A percentile compares a stretch with the other conserved stretches of the same genome.
phyloP scores from a whole-genome alignment of 768 basidiomycete genomes.

The Leucosporidium creatinivorum region DNA sequence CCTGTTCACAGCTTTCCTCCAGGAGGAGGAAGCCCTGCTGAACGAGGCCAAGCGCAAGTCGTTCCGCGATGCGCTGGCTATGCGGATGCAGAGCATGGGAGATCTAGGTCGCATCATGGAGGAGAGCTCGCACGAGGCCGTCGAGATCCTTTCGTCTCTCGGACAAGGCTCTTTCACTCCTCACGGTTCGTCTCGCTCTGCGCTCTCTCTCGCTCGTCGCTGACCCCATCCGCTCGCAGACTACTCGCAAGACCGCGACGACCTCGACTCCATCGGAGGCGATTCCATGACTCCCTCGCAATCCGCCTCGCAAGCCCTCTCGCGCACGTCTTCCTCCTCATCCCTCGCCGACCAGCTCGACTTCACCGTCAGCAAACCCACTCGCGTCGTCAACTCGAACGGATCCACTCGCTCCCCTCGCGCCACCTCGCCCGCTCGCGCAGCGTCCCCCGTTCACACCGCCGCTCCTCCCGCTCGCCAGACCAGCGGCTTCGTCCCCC shows the following conservation, averaged over 20 bases:
- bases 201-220: background rate
- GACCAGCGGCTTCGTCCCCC: background rate
- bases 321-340: conserved; percentile 17
- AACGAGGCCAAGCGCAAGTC: conserved; percentile 33
- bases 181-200: background rate
- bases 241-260: conserved; percentile 4
- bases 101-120: conserved; percentile 34
- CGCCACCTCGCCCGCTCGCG: background rate
- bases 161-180: background rate
- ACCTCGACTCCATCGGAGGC: conserved; percentile 16
- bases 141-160: conserved; percentile 8
- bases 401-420: background rate
- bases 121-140: conserved; percentile 21
- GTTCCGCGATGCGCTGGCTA: conserved; percentile 33
- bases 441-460: background rate
- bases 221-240: background rate
- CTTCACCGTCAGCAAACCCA: background rate
- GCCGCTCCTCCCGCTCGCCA: conserved; percentile 5
- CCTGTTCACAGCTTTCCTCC: conserved; percentile 19
- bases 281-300: conserved; percentile 32
- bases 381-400: background rate
- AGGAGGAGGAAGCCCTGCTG: conserved; percentile 33
- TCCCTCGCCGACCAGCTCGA: conserved; percentile 14
- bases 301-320: conserved; percentile 31
- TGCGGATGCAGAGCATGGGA: conserved; percentile 35